A percentile compares a stretch with the other conserved stretches of the same genome.
Conservation (phyloP, 495 filamentous ascomycete species). For the Astrothelium subdiscretum region DNA sequence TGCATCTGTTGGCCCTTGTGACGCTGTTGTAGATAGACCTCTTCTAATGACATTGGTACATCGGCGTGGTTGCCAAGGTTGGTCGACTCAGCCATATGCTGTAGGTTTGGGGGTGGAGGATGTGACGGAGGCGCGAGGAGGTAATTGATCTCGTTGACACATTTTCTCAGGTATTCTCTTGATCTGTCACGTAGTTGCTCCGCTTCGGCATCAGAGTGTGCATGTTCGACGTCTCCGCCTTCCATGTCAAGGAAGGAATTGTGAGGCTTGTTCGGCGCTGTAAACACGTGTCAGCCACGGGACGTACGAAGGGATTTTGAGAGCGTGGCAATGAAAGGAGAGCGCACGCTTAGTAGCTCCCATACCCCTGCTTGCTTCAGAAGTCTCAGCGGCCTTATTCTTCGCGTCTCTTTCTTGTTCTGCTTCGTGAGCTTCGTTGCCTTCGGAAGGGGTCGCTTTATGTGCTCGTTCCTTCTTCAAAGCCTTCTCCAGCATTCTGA, state of each 20-base stretch:
- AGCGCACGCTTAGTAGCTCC: constrained; percentile 17
- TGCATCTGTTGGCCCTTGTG: constrained; percentile 29
- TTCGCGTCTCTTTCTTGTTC: constrained; percentile 14
- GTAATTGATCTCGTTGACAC: constrained; percentile 36
- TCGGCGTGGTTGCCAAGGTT: constrained; percentile 20
- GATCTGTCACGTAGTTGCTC: constrained; percentile 31
- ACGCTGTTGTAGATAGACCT: constrained; percentile 30
- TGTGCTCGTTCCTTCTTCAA: constrained; percentile 59
- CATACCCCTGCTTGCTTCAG: constrained; percentile 6
- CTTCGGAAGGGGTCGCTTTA: constrained; percentile 22
- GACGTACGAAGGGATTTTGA: background rate
- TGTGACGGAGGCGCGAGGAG: constrained; percentile 35
- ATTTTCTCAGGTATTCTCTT: constrained; percentile 30
- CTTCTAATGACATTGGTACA: constrained; percentile 25
- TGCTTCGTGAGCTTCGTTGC: constrained; percentile 10
- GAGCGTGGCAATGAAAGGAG: background rate
- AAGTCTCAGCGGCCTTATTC: constrained; percentile 10
- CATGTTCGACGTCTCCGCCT: constrained; percentile 9
- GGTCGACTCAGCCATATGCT: constrained; percentile 16
- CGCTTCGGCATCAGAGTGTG: constrained; percentile 22
- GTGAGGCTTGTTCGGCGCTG: constrained; percentile 23
- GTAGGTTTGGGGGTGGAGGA: constrained; percentile 28
- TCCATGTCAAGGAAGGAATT: constrained; percentile 34
- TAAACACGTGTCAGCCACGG: constrained; percentile 9
- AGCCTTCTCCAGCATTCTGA: constrained; percentile 80